Evolutionary conservation across 148 eudicot species (phyloP).

Genomic region (Vaccinium vitisidaea): DNA sequence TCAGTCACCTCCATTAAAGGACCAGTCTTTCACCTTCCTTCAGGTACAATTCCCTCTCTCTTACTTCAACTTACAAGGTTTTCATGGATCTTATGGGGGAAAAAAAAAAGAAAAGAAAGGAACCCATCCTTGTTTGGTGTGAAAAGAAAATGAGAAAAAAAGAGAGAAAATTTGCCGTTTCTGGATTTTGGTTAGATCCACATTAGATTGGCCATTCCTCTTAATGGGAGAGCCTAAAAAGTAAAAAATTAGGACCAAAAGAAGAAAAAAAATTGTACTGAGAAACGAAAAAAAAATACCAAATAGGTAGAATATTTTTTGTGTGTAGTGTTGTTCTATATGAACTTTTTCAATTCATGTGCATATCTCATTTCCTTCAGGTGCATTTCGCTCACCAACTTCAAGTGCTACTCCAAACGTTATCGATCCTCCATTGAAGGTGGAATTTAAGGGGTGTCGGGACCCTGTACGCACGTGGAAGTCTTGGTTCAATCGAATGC

Average conservation of each 20-base stretch:
- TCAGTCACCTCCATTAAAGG: neutral
- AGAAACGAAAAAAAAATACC: too few relatives aligned
- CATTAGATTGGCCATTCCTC: too few relatives aligned
- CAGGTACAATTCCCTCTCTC: neutral
- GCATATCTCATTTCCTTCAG: too few relatives aligned
- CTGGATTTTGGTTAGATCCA: neutral
- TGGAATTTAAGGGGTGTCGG: neutral
- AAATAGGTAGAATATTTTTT: too few relatives aligned
- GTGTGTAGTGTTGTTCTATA: too few relatives aligned
- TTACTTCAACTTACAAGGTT: neutral
- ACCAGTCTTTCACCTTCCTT: neutral
- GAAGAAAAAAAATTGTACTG: too few relatives aligned
- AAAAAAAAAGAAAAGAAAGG: too few relatives aligned
- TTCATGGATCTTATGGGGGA: neutral
- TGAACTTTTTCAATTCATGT: too few relatives aligned
- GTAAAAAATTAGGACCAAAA: too few relatives aligned
- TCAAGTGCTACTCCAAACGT: neutral
- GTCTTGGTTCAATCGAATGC: neutral
- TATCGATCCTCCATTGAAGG: neutral
- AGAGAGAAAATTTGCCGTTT: neutral
- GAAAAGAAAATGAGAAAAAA: too few relatives aligned
- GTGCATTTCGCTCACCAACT: neutral
- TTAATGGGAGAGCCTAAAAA: too few relatives aligned
- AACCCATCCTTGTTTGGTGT: conserved; percentile 5
- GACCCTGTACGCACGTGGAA: neutral